A percentile compares a stretch with the other conserved stretches of the same genome.
Evolutionary conservation across 2,329 filamentous ascomycete species (phyloP).

Genomic region (Paraphoma chrysanthemicola): DNA sequence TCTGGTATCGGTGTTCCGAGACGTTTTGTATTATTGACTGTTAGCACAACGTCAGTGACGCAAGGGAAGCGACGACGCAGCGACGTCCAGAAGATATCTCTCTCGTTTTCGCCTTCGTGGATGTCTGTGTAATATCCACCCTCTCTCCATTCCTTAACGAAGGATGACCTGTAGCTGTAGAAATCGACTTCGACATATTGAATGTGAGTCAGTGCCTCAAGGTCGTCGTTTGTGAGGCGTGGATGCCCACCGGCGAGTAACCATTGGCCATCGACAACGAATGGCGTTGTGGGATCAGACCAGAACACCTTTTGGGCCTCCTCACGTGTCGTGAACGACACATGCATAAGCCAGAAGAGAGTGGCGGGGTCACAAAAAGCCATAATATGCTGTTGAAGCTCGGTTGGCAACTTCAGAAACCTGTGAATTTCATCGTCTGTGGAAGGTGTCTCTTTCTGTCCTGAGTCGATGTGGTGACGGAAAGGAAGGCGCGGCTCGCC

Average conservation of each 20-base stretch:
- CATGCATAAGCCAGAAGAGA: slow-evolving; percentile 24
- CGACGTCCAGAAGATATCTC: slow-evolving; percentile 1
- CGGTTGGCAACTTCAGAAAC: slow-evolving; percentile 11
- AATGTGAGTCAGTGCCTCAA: slow-evolving; percentile 3
- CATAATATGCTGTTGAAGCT: slow-evolving; percentile 16
- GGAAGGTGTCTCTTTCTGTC: not conserved
- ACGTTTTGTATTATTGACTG: too few species aligned
- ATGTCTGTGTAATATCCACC: not conserved
- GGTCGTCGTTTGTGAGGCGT: slow-evolving; percentile 3
- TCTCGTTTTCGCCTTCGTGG: not conserved
- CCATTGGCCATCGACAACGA: slow-evolving; percentile 12
- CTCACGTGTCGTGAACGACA: slow-evolving; percentile 6
- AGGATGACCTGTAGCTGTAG: not conserved
- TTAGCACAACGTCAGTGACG: slow-evolving; percentile 10
- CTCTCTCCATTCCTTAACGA: not conserved
- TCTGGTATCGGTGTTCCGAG: too few species aligned
- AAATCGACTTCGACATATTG: slow-evolving; percentile 11
- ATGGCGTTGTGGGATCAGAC: slow-evolving; percentile 9
- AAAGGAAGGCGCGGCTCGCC: too few species aligned
- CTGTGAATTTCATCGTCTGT: not conserved
- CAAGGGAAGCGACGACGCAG: slow-evolving; percentile 6
- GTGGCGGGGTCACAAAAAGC: slow-evolving; percentile 13
- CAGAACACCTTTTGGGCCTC: slow-evolving; percentile 17
- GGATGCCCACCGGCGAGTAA: slow-evolving; percentile 11
- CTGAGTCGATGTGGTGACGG: too few species aligned